Evolutionary conservation across 441 rosid species (phyloP).

Genomic region (Lepidium campestre): DNA sequence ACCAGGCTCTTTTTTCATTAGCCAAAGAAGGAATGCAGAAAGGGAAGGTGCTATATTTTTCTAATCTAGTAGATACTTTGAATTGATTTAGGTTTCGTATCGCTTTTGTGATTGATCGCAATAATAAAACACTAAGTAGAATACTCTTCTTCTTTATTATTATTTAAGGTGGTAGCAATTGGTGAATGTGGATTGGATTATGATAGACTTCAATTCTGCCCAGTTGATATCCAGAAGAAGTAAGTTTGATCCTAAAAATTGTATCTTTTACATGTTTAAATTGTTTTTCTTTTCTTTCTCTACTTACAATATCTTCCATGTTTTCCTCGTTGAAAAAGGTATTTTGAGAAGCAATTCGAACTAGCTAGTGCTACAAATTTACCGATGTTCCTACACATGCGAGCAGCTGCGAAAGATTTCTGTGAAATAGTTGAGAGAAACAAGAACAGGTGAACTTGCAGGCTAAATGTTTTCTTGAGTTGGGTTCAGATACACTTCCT

Average conservation of each 20-base stretch:
- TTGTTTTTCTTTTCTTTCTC: neutral
- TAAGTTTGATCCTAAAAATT: conserved; percentile 30
- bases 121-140: neutral
- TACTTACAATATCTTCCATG: neutral
- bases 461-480: neutral
- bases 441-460: conserved; percentile 51
- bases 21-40: conserved; percentile 82
- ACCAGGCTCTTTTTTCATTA: conserved; percentile 63
- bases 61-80: neutral
- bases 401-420: conserved; percentile 88
- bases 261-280: neutral
- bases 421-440: conserved; percentile 71
- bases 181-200: conserved; percentile 97
- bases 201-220: conserved; percentile 91
- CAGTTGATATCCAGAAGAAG: conserved; percentile 76
- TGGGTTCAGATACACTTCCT: neutral
- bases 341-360: conserved; percentile 95
- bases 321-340: conserved; percentile 35
- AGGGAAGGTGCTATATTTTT: conserved; percentile 59
- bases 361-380: conserved; percentile 79
- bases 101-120: neutral
- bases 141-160: neutral
- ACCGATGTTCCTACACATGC: conserved; percentile 97
- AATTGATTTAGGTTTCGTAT: neutral
- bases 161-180: conserved; percentile 71